Evolutionary conservation across 805 yeast genomes (phyloP).

Genomic region (Saccharomycopsis fermentans): DNA sequence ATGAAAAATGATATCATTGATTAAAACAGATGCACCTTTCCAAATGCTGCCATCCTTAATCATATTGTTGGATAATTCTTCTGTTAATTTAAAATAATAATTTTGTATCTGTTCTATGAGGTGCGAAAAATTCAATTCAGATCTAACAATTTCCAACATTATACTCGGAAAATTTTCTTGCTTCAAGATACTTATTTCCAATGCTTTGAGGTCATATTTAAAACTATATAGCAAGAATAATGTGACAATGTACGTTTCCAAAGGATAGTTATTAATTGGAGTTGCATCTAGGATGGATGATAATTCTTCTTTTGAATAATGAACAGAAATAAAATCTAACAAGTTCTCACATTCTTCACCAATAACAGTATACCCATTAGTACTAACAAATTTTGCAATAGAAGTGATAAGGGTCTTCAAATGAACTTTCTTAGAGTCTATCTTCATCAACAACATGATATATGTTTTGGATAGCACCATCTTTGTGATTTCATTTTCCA

Average conservation of each 20-base stretch:
- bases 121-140: not conserved
- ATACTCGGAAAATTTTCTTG: slow-evolving; percentile 5
- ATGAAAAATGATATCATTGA: not conserved
- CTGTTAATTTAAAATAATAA: slow-evolving; percentile 9
- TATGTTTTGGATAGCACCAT: slow-evolving; percentile 41
- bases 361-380: slow-evolving; percentile 27
- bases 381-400: slow-evolving; percentile 30
- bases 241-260: not conserved
- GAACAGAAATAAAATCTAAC: slow-evolving; percentile 26
- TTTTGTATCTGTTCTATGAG: not conserved
- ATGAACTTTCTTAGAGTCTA: slow-evolving; percentile 24
- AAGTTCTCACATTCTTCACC: slow-evolving; percentile 31
- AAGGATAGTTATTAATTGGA: not conserved
- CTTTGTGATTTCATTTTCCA: slow-evolving; percentile 46
- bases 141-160: slow-evolving; percentile 8
- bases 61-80: slow-evolving; percentile 9
- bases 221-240: not conserved
- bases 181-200: slow-evolving; percentile 1
- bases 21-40: slow-evolving; percentile 6
- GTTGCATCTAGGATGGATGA: not conserved
- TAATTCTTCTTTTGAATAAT: slow-evolving; percentile 24
- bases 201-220: not conserved
- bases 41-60: slow-evolving; percentile 13
- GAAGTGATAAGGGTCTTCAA: slow-evolving; percentile 27
- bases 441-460: slow-evolving; percentile 35